These are phyloP conservation scores for Exserohilum turcica DNA, from an alignment of 2,329 filamentous ascomycete species.

Conservation along the genomic window DNA sequence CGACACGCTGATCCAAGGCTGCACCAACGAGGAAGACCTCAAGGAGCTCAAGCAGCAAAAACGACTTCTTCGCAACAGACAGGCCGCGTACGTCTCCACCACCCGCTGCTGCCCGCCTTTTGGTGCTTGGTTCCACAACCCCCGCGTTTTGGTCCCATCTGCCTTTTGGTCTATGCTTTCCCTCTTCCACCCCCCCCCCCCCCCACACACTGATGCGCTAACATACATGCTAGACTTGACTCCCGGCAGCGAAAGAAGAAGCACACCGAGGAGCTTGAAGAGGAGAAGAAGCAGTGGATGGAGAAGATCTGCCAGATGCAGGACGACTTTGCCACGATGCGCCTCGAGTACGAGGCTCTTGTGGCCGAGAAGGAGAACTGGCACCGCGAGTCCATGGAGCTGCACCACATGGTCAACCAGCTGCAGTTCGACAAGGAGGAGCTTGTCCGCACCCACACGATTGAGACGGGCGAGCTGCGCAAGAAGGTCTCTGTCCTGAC, in stretches of 20 bases:
- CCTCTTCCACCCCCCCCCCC: too few species aligned
- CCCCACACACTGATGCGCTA: constrained; percentile 41
- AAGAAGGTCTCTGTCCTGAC: constrained; percentile 88
- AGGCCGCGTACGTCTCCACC: constrained; percentile 89
- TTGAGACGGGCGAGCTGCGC: constrained; percentile 87
- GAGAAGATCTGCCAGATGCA: constrained; percentile 77
- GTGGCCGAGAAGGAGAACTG: constrained; percentile 66
- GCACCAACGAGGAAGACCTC: constrained; percentile 87
- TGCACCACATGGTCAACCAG: constrained; percentile 74
- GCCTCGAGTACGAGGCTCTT: constrained; percentile 61
- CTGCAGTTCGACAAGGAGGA: constrained; percentile 89
- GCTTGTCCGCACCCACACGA: constrained; percentile 83
- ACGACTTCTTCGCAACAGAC: constrained; percentile 88
- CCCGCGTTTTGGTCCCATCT: constrained; percentile 36
- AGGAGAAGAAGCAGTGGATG: constrained; percentile 93
- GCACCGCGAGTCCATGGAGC: constrained; percentile 73
- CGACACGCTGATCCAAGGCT: constrained; percentile 86
- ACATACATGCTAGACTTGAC: constrained; percentile 71
- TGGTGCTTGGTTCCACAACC: constrained; percentile 53
- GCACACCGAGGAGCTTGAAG: constrained; percentile 94
- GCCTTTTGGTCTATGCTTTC: constrained; percentile 39
- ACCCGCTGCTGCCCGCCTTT: too few species aligned
- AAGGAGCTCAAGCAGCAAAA: constrained; percentile 99
- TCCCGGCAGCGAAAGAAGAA: constrained; percentile 97
- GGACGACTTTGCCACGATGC: constrained; percentile 72